phyloP scores from a whole-genome alignment of 1,284 basidiomycete species.

The Heliocybe sulcata region DNA sequence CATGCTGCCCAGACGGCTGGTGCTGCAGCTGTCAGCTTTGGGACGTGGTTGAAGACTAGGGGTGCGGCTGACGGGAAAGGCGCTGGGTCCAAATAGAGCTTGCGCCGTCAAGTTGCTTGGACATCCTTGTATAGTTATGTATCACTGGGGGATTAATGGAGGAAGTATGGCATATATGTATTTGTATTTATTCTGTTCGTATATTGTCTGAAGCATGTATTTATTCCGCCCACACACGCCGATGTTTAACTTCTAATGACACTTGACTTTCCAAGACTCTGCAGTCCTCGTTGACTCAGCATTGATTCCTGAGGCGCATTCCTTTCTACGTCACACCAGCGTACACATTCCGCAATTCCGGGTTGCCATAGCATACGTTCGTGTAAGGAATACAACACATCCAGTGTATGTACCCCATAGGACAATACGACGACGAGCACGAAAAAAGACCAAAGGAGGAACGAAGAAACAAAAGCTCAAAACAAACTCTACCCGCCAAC shows the following conservation, averaged over 20 bases:
- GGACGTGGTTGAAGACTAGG: conserved; percentile 39
- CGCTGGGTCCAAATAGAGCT: background rate
- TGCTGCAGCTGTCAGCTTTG: conserved; percentile 66
- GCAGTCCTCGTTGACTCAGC: too few relatives aligned
- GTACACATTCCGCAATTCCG: background rate
- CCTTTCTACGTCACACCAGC: background rate
- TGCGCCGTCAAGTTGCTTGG: background rate
- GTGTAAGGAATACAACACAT: background rate
- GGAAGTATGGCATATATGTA: background rate
- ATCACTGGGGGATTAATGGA: background rate
- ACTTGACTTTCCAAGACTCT: too few relatives aligned
- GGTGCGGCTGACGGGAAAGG: conserved; percentile 21
- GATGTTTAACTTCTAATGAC: too few relatives aligned
- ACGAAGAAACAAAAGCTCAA: background rate
- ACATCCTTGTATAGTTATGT: too few relatives aligned
- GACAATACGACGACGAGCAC: background rate
- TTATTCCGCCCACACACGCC: background rate
- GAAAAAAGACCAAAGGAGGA: background rate
- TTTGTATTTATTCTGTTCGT: background rate
- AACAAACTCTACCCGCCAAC: background rate
- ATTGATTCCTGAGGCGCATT: background rate
- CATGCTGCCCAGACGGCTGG: conserved; percentile 69
- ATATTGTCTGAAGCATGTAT: background rate
- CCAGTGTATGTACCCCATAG: background rate
- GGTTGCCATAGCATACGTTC: background rate